Conservation (phyloP, 2,329 filamentous ascomycete species). For the Diaporthe ilicicola region DNA sequence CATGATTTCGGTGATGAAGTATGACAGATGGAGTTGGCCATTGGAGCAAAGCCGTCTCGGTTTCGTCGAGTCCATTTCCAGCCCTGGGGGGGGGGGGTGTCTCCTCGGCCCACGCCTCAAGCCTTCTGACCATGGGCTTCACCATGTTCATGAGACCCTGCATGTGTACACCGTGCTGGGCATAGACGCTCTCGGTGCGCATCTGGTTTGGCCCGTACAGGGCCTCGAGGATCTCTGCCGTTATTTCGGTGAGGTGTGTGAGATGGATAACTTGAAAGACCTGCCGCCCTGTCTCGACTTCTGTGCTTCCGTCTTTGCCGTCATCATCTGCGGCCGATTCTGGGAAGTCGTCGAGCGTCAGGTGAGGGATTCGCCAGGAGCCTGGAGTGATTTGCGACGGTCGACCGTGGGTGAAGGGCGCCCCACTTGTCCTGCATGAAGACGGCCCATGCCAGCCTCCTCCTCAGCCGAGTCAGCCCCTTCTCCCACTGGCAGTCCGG, state of each 20-base stretch:
- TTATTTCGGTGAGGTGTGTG: conserved; percentile 77
- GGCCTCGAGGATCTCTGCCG: conserved; percentile 82
- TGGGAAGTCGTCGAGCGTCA: conserved; percentile 74
- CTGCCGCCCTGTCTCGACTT: conserved; percentile 72
- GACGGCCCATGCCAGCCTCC: conserved; percentile 69
- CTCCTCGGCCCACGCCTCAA: conserved; percentile 82
- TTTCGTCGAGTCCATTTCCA: conserved; percentile 71
- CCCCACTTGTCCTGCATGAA: conserved; percentile 81
- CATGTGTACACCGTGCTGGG: conserved; percentile 73
- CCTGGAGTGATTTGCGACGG: conserved; percentile 76
- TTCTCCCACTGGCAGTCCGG: conserved; percentile 72
- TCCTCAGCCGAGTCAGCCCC: conserved; percentile 67
- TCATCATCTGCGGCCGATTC: conserved; percentile 74
- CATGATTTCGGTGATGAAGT: conserved; percentile 94
- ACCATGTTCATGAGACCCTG: conserved; percentile 77
- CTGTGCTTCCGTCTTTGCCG: conserved; percentile 67
- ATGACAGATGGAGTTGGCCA: conserved; percentile 89
- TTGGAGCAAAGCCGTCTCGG: conserved; percentile 64
- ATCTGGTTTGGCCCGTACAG: conserved; percentile 83
- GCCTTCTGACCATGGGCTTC: conserved; percentile 82
- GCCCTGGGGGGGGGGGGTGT: conserved; percentile 69
- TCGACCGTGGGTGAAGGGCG: conserved; percentile 80
- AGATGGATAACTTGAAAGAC: conserved; percentile 81
- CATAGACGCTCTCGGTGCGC: conserved; percentile 71
- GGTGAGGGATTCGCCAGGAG: conserved; percentile 79